Base-by-base conservation (phyloP, 2,329 filamentous ascomycete genomes). In the Aspergillus ibericus region DNA sequence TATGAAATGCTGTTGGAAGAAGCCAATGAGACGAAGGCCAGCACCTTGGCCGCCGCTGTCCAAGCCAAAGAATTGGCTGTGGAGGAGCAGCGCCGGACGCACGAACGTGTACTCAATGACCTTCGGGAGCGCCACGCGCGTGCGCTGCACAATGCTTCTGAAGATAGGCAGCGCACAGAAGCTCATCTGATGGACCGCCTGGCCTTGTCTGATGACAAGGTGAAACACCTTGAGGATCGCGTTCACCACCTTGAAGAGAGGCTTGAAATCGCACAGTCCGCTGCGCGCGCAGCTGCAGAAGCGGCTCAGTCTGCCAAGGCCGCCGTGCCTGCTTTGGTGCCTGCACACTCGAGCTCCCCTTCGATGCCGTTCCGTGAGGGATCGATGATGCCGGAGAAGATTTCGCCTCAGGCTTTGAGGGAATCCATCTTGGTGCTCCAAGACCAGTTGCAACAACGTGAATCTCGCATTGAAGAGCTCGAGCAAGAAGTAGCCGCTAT, bases 381-480 rank as follows among this genome's bases (percentile, higher is more conserved):
- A 59, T 71, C 77, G 52, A 82, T 83, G 20, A 77, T 87, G 4
- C 90, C 91, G 0, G 92, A 95, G 73, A 96, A 90, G 81, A 91
- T 97, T 58, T 97, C 93, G 2, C 91, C 93, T 0, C 93, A 98
- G 76, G 95, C 95, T 6, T 84, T 99, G 32, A 89, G 95, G 29
- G 95, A 99, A 76, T 96, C 93, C 0, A 97, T 99, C 71, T 88
- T 96, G 77, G 95, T 97, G 16, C 82, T 99, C 25, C 95, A 99
- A 77, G 93, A 98, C 75, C 95, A 99, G 75, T 83, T 99, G 6
- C 95, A 98, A 74, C 92, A 95, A 67, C 92, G 95, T 54, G 95
- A 99, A 78, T 85, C 89, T 60, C 88, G 87, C 38, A 96, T 98
- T 65, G 95, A 99, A 72, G 86, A 89, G 62, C 87, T 98, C 12